These are phyloP conservation scores for Schoenoplectus tabernaemontani DNA, from an alignment of 202 grass and related monocot species.

Conservation along the genomic window DNA sequence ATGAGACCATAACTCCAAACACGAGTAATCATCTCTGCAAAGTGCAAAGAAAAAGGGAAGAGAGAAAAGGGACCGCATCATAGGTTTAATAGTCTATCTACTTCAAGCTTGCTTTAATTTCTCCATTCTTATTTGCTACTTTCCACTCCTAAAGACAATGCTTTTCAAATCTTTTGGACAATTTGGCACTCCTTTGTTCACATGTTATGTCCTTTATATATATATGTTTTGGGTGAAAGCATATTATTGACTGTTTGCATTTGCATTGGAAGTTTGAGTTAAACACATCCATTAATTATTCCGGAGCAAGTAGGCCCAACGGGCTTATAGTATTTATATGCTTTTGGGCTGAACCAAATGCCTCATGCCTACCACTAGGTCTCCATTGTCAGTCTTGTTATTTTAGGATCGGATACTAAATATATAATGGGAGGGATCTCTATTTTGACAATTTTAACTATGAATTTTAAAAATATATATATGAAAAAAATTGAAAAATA, in stretches of 20 bases:
- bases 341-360: background rate
- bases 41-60: background rate
- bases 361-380: background rate
- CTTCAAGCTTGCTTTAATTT: background rate
- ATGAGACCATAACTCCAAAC: slow-evolving; percentile 3
- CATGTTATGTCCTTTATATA: slow-evolving; percentile 1
- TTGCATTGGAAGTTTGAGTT: background rate
- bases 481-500: no score
- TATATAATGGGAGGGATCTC: no score
- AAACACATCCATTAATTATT: background rate
- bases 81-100: slow-evolving; percentile 4
- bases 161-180: background rate
- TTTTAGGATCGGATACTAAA: no score
- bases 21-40: slow-evolving; percentile 25
- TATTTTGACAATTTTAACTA: no score
- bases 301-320: background rate
- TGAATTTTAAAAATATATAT: no score
- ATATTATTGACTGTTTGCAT: background rate
- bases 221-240: background rate
- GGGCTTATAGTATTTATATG: background rate
- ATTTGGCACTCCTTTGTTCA: background rate
- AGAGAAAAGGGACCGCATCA: background rate
- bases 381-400: background rate
- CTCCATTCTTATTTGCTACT: background rate
- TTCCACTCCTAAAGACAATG: slow-evolving; percentile 7